Conservation (phyloP, 371 early-diverging fungal species). For the Syncephalis plumigaleata region DNA sequence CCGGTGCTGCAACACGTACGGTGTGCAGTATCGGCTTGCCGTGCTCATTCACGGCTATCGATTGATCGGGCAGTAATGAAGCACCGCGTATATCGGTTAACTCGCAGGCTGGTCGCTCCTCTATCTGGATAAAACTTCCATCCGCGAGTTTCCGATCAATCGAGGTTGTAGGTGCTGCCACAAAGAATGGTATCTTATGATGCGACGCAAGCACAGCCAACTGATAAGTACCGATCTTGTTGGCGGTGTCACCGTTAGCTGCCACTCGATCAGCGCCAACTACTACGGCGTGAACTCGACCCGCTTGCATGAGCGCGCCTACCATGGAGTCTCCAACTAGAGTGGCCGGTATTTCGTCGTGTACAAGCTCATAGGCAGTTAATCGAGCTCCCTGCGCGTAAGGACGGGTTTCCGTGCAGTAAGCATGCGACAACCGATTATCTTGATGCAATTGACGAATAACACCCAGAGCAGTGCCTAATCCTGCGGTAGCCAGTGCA, state of each 20-base stretch:
- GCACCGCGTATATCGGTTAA: constrained; percentile 54
- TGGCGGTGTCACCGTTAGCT: constrained; percentile 93
- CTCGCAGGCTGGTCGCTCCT: constrained; percentile 65
- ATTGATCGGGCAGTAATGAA: constrained; percentile 16
- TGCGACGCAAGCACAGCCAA: constrained; percentile 75
- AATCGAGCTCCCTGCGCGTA: constrained; percentile 93
- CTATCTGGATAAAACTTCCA: constrained; percentile 73
- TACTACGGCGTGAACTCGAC: constrained; percentile 59
- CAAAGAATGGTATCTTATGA: constrained; percentile 79
- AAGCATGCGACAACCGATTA: constrained; percentile 51
- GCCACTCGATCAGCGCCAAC: constrained; percentile 96
- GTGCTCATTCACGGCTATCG: constrained; percentile 7
- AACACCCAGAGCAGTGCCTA: constrained; percentile 80
- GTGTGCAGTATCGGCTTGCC: constrained; percentile 20
- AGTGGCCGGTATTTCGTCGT: constrained; percentile 79
- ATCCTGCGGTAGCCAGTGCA: constrained; percentile 68
- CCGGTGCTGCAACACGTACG: constrained; percentile 66
- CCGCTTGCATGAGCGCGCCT: constrained; percentile 47
- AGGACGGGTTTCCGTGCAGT: constrained; percentile 91
- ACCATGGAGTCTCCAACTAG: constrained; percentile 87
- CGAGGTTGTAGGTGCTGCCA: constrained; percentile 90
- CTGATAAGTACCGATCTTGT: constrained; percentile 96
- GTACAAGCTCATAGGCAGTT: constrained; percentile 88
- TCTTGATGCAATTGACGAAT: constrained; percentile 54
- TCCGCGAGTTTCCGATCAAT: constrained; percentile 53